Conservation (phyloP, 1,284 basidiomycete genomes). For the Microbotryum violaceum region DNA sequence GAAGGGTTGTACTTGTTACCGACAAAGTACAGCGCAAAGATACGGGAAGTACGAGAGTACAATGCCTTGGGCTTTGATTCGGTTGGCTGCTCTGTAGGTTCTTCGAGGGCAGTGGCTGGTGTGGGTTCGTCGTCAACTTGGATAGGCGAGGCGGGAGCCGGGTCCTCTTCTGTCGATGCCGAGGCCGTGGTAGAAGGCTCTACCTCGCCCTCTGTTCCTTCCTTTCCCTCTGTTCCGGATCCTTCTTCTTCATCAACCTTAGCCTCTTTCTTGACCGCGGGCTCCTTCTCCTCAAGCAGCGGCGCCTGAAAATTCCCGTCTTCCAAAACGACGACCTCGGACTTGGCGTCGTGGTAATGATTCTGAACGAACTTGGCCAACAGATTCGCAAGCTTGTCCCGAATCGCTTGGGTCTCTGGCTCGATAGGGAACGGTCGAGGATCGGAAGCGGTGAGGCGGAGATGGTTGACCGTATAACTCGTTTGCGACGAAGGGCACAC, state of each 20-base stretch:
- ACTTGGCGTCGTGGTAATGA: constrained; percentile 68
- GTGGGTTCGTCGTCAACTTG: background rate
- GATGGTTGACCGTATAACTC: background rate
- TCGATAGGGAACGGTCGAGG: constrained; percentile 56
- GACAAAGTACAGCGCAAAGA: constrained; percentile 70
- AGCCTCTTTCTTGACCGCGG: background rate
- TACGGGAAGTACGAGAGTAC: constrained; percentile 25
- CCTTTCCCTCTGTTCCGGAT: constrained; percentile 3
- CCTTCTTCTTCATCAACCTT: background rate
- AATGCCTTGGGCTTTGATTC: background rate
- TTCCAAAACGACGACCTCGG: constrained; percentile 53
- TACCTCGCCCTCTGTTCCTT: constrained; percentile 1
- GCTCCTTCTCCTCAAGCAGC: constrained; percentile 8
- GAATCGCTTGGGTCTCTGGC: constrained; percentile 60
- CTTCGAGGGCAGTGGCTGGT: background rate
- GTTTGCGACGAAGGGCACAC: too few species aligned
- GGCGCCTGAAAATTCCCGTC: constrained; percentile 10
- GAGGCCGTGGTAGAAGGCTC: background rate
- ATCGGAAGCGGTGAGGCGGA: constrained; percentile 54
- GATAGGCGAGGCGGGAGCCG: background rate
- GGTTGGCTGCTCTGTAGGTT: constrained; percentile 3
- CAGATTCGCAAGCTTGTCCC: constrained; percentile 62
- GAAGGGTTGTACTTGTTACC: constrained; percentile 86
- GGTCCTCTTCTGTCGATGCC: constrained; percentile 2
- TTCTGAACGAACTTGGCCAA: constrained; percentile 62